Conservation (phyloP, 257 asterid species). For the Avicennia marina region DNA sequence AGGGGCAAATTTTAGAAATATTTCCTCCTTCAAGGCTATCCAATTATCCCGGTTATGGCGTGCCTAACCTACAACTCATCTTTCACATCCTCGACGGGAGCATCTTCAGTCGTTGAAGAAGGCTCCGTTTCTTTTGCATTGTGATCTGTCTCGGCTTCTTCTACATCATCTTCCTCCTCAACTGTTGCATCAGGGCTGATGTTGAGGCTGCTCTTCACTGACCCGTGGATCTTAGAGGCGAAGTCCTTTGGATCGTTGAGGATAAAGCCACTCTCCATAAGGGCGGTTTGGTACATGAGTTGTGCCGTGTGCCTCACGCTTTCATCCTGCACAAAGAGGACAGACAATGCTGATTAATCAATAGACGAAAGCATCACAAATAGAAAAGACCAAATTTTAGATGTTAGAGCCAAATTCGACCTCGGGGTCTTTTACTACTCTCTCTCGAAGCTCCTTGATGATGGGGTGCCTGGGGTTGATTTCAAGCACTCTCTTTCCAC, state of each 20-base stretch:
- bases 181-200: slow-evolving; percentile 64
- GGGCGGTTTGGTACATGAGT: slow-evolving; percentile 83
- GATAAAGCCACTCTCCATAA: slow-evolving; percentile 82
- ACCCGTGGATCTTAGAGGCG: slow-evolving; percentile 60
- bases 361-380: no score
- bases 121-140: slow-evolving; percentile 24
- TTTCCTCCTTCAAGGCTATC: no score
- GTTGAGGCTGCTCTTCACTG: slow-evolving; percentile 63
- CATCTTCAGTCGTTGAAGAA: no score
- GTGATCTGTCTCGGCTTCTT: slow-evolving; percentile 44
- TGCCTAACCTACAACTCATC: no score
- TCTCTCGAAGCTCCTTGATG: slow-evolving; percentile 81
- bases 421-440: slow-evolving; percentile 64
- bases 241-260: slow-evolving; percentile 77
- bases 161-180: slow-evolving; percentile 78
- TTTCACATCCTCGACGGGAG: no score
- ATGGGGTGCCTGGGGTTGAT: slow-evolving; percentile 91
- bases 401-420: slow-evolving; percentile 15
- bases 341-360: no score
- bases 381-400: neutral
- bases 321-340: slow-evolving; percentile 40
- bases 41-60: no score
- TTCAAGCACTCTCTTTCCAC: slow-evolving; percentile 89
- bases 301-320: slow-evolving; percentile 66
- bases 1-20: no score